Base-by-base conservation (phyloP, 2,329 filamentous ascomycete species). In the Pseudogymnoascus sp. region DNA sequence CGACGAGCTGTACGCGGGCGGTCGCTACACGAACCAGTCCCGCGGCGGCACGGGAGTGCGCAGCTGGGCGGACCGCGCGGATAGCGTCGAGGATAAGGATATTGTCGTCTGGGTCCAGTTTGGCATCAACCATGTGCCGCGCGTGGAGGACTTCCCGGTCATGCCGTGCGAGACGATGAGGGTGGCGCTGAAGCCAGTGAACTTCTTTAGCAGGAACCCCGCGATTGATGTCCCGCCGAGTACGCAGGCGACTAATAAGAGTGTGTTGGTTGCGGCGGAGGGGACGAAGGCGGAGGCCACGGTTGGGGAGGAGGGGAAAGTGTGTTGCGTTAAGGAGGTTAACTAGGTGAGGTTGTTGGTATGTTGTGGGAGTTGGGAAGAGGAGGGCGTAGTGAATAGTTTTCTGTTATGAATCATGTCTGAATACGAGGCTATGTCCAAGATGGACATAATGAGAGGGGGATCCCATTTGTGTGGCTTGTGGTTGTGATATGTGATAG, bases 71-170 rank as follows among this genome's bases (percentile, higher is more conserved):
- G 65, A 75, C 74, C 36, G 83, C 75, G 72, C 78, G 30, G 74
- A 80, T 50, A 68, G 77, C 66, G 75, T 79, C 28, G 66, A 79
- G 71, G 73, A 85, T 62, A 73, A 77, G 18, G 79, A 84, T 41
- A 76, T 83, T 39, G 80, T 85, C 1, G 72, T 85, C 4, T 85
- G 81, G 80, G 77, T 83, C 15, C 80, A 82, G 2, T 80, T 79
- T 67, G 76, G 85, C 15, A 80, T 86, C 25, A 88, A 86, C 35
- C 85, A 88, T 65, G 82, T 86, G 25, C 83, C 84, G 0, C 75
- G 84, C 5, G 77, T 82, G 22, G 85, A 87, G 68, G 85, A 88
- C 68, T 88, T 87, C 72, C 85, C 85, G 1, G 82, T 88, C 39
- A 88, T 88, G 85, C 85, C 85, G 0, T 80, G 79, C 66, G 85